Conservation (phyloP, 78 protist species). For the Mastigamoeba balamuthi region DNA sequence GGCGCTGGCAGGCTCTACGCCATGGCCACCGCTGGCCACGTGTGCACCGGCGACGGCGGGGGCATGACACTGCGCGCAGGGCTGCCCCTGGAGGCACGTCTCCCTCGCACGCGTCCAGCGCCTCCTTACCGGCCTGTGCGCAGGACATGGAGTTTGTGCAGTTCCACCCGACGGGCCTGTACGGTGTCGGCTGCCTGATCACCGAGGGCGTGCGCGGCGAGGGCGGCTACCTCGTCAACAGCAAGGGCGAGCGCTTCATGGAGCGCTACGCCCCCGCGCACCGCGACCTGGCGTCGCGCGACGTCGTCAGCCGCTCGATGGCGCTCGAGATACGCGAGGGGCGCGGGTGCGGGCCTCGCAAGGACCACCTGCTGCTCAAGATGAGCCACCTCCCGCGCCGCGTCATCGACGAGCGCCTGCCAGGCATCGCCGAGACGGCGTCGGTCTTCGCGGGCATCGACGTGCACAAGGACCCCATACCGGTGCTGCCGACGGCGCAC, state of each 20-base stretch:
- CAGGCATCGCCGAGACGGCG: conserved; percentile 96
- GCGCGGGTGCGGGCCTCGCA: conserved; percentile 71
- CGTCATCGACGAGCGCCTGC: conserved; percentile 78
- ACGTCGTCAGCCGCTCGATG: conserved; percentile 96
- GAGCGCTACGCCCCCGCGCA: conserved; percentile 97
- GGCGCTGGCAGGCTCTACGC: conserved; percentile 87
- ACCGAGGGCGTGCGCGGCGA: conserved; percentile 99
- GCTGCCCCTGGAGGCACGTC: conserved; percentile 16
- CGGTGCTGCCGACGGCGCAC: conserved; percentile 97
- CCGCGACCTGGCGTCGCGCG: conserved; percentile 97
- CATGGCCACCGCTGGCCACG: conserved; percentile 93
- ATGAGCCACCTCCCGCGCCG: conserved; percentile 85
- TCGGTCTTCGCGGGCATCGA: conserved; percentile 97
- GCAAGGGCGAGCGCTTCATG: conserved; percentile 97
- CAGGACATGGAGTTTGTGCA: conserved; percentile 96
- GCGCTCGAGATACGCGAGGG: conserved; percentile 93
- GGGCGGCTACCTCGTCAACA: conserved; percentile 95
- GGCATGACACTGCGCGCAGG: conserved; percentile 92
- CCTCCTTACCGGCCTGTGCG: conserved; percentile 76
- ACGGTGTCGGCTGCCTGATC: conserved; percentile 97
- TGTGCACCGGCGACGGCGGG: conserved; percentile 98
- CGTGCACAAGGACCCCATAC: conserved; percentile 97
- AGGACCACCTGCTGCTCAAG: conserved; percentile 94
- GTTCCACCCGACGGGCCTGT: conserved; percentile 99
- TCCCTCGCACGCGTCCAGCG: background rate